Conservation (phyloP, 371 early-diverging fungal genomes). For the Mortierella sp. region DNA sequence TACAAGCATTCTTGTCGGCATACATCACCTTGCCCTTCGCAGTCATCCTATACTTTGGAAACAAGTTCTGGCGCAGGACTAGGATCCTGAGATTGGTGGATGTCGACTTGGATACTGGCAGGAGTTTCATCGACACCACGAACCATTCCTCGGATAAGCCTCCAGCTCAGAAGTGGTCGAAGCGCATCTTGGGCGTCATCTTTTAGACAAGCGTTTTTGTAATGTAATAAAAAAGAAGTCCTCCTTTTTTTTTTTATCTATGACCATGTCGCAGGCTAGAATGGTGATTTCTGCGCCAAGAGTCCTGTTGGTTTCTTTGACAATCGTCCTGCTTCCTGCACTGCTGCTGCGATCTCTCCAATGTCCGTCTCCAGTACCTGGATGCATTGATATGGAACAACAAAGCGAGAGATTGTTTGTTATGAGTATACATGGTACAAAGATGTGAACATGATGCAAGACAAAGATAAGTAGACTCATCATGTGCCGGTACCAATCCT, state of each 20-base stretch:
- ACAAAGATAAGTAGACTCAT: too few species aligned
- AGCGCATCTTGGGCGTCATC: neutral
- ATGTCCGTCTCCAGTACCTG: slow-evolving; percentile 75
- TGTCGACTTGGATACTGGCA: slow-evolving; percentile 69
- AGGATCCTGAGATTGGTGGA: slow-evolving; percentile 66
- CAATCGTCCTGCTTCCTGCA: slow-evolving; percentile 63
- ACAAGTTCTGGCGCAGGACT: slow-evolving; percentile 63
- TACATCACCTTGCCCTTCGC: slow-evolving; percentile 52
- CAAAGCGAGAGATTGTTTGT: slow-evolving; percentile 1
- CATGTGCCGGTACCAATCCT: slow-evolving; percentile 59
- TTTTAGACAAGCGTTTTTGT: neutral
- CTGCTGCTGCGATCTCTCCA: slow-evolving; percentile 69
- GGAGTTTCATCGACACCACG: slow-evolving; percentile 38
- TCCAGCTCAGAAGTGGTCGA: neutral
- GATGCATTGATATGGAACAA: neutral
- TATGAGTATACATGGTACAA: too few species aligned
- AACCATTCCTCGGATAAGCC: neutral
- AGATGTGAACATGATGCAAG: neutral
- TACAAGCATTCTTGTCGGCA: slow-evolving; percentile 51
- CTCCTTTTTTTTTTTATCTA: neutral
- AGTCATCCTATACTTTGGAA: slow-evolving; percentile 58
- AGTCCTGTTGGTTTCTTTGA: slow-evolving; percentile 59
- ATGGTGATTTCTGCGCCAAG: slow-evolving; percentile 47
- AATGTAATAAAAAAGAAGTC: too few species aligned
- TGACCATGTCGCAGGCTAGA: slow-evolving; percentile 4